Evolutionary conservation across 305 asterid genomes (phyloP), one percentile per base, ranked within the genome.

Genomic region (Solanum chacoense): DNA sequence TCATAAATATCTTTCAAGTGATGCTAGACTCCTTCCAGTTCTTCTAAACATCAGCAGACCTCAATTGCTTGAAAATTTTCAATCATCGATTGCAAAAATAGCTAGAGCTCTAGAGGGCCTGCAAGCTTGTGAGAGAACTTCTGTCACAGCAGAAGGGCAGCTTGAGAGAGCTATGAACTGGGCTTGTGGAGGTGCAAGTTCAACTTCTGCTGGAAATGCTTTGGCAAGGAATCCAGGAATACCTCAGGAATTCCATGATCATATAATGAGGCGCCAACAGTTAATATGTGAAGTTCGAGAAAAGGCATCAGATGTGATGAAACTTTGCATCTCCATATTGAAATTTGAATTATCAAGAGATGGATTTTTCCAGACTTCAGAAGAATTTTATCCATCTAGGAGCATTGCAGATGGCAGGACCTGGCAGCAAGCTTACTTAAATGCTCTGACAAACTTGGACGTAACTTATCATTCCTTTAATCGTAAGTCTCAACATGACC

Each of bases 151-250:
- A 89, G 99, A 98, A 94, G 96, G 97, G 89, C 98, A 98, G 94
- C 98, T 98, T 89, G 99, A 98, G 95, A 94, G 99, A 93, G 99
- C 99, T 84, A 95, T 98, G 99, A 93, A 95, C 94, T 98, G 99
- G 99, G 99, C 99, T 89, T 98, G 99, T 93, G 99, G 98, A 89
- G 96, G 98, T 80, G 94, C 98, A 75, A 94, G 93, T 93, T 92
- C 99, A 89, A 91, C 90, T 89, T 86, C 97, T 89, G 88, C 84
- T 85, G 95, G 95, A 89, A 93, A 88, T 92, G 89, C 89, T 85
- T 90, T 92, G 90, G 92, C 93, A 37, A 93, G 96, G 93, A 95
- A 91, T 94, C 88, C 98, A 85, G 98, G 99, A 91, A 93, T 98
- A 91, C 98, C 99, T 72, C 91, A 92, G 74, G 98, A 96, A 90